These are phyloP conservation scores for Aureobasidium pullulans DNA, from an alignment of 2,329 filamentous ascomycete species.

Conservation along the genomic window DNA sequence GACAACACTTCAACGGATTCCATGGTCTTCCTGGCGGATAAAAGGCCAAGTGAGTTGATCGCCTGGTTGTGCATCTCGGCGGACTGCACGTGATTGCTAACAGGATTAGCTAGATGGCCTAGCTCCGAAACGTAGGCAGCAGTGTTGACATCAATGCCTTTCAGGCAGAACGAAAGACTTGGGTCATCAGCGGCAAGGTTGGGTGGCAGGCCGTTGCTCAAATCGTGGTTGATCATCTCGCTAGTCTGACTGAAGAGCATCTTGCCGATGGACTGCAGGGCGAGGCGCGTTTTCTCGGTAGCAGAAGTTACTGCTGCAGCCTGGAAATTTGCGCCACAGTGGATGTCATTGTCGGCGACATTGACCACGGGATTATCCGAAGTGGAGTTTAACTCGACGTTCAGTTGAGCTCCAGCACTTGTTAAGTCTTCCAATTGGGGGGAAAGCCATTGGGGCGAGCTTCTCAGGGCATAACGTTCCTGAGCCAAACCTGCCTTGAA, in stretches of 20 bases:
- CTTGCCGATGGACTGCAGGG: conserved; percentile 50
- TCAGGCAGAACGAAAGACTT: conserved; percentile 48
- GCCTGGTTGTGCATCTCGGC: conserved; percentile 63
- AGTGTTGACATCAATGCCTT: conserved; percentile 60
- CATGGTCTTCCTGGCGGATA: conserved; percentile 20
- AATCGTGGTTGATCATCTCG: conserved; percentile 54
- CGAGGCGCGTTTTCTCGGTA: conserved; percentile 31
- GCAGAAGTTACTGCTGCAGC: conserved; percentile 51
- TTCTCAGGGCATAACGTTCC: conserved; percentile 59
- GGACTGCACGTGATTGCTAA: conserved; percentile 55
- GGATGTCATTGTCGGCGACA: conserved; percentile 32
- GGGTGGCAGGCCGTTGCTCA: conserved; percentile 55
- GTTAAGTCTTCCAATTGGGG: conserved; percentile 57
- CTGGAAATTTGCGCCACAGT: conserved; percentile 63
- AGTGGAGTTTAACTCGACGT: conserved; percentile 57
- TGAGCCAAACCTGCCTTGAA: conserved; percentile 26
- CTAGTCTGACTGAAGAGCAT: conserved; percentile 57
- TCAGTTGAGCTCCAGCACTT: conserved; percentile 50
- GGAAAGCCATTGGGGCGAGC: conserved; percentile 60
- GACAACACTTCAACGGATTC: conserved; percentile 22
- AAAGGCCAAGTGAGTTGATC: conserved; percentile 55
- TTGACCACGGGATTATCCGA: conserved; percentile 60
- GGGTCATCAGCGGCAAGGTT: conserved; percentile 55
- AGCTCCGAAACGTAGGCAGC: conserved; percentile 50
- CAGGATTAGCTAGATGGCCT: conserved; percentile 47